phyloP scores from a whole-genome alignment of 202 grass and related monocot genomes.

The Brachypodium distachyon region DNA sequence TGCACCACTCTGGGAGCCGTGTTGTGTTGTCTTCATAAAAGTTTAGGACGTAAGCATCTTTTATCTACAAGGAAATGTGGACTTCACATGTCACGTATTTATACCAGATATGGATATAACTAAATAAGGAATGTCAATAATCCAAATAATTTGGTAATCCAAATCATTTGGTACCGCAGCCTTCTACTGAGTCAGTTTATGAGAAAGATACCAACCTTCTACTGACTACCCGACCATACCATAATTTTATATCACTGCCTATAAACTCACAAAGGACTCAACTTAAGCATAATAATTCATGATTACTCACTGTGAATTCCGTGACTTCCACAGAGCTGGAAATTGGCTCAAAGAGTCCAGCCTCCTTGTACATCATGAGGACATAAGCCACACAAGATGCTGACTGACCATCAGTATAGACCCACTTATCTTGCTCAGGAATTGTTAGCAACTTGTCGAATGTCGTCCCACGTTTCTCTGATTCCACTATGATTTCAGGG shows the following conservation, averaged over 20 bases:
- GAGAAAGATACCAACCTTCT: not conserved
- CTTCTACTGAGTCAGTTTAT: not conserved
- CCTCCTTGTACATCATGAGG: conserved; percentile 95
- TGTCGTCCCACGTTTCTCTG: conserved; percentile 70
- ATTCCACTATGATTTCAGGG: conserved; percentile 85
- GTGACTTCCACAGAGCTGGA: conserved; percentile 68
- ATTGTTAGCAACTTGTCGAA: conserved; percentile 83
- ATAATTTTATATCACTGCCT: not conserved
- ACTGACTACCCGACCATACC: not conserved
- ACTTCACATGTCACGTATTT: not conserved
- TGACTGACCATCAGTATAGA: conserved; percentile 81
- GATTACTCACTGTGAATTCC: conserved; percentile 81
- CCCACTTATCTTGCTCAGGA: conserved; percentile 84
- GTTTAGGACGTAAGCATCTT: conserved; percentile 95
- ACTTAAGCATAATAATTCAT: not conserved
- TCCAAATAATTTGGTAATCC: not conserved
- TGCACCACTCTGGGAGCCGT: conserved; percentile 77
- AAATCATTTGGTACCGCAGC: not conserved
- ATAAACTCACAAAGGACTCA: not conserved
- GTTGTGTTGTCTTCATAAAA: conserved; percentile 71
- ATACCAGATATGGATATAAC: not conserved
- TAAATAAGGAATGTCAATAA: not conserved
- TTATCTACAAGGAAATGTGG: conserved; percentile 56
- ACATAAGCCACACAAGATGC: conserved; percentile 85
- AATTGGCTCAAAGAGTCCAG: conserved; percentile 74